Base-by-base conservation (phyloP, 805 yeast species). In the Wickerhamiella alocasiicola region DNA sequence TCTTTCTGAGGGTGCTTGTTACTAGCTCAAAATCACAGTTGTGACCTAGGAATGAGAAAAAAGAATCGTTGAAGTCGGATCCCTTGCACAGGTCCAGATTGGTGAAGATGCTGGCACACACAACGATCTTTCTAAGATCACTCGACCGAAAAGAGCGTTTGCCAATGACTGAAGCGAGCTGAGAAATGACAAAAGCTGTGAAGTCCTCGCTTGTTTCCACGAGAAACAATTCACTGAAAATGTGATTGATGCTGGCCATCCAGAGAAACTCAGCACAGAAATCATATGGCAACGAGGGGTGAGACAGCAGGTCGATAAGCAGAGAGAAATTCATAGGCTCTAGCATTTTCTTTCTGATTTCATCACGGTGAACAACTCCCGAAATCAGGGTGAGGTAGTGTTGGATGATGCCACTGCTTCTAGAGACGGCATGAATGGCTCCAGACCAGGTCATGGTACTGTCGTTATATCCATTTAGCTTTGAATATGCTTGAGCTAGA, bases 211-310 rank as follows among this genome's bases (percentile, higher is more conserved):
- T n/a, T n/a, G n/a, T n/a, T n/a, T n/a, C n/a, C n/a, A n/a, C n/a
- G n/a, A 32, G 12, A 9, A 21, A 20, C 16, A 32, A 16, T 19
- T 32, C 36, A 11, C 12, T 32, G 26, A 3, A 32, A 20, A 20
- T 13, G 4, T 3, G 26, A 13, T 32, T 32, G 36, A 20, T 20
- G 27, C 12, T 5, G 11, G 26, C 36, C 19, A 9, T 32, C 13
- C n/a, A 26, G 13, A 4, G 36, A n/a, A 20, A 17, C 25, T 21
- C 18, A 20, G 24, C 36, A 32, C 18, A n/a, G 20, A 21, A 17
- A 32, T 32, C 15, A 32, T 5, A 32, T 4, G 36, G 36, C 12
- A 32, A n/a, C 19, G 18, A 18, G n/a, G 36, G 36, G 12, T 32
- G 36, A 5, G 26, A 12, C 17, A 32, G n/a, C 5, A 32, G 19